Evolutionary conservation across 768 basidiomycete species (phyloP).

Genomic region (Boletus tylopilopsis): DNA sequence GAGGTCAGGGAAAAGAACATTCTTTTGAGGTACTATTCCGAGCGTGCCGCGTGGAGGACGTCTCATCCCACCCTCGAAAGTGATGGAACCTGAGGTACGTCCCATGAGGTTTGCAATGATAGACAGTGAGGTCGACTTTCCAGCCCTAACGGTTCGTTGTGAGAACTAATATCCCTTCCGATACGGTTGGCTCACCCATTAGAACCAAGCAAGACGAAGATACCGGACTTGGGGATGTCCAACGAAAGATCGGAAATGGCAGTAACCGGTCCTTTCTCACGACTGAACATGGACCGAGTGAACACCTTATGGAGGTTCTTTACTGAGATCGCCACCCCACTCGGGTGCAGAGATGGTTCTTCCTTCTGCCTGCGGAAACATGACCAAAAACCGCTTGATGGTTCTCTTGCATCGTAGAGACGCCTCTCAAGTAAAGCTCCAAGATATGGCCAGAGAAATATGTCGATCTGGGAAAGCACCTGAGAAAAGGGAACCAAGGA

Average conservation of each 20-base stretch:
- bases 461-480: conserved; percentile 46
- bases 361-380: conserved; percentile 14
- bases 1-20: conserved; percentile 75
- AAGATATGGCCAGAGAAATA: conserved; percentile 73
- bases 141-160: conserved; percentile 46
- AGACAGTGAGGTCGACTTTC: conserved; percentile 71
- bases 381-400: conserved; percentile 26
- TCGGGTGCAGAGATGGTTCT: conserved; percentile 27
- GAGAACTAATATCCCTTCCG: neutral
- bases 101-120: conserved; percentile 62
- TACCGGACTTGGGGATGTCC: conserved; percentile 66
- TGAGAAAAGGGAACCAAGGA: neutral
- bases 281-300: conserved; percentile 44
- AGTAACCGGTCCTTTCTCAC: conserved; percentile 46
- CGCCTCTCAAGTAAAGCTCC: conserved; percentile 55
- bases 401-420: conserved; percentile 57
- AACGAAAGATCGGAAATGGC: conserved; percentile 66
- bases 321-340: conserved; percentile 56
- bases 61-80: conserved; percentile 48
- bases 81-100: conserved; percentile 54
- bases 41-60: conserved; percentile 60
- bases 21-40: conserved; percentile 81
- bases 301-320: conserved; percentile 59
- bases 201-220: conserved; percentile 74
- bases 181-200: conserved; percentile 54